Conservation (phyloP, 2,329 filamentous ascomycete species). For the Sporothrix variecibatus region DNA sequence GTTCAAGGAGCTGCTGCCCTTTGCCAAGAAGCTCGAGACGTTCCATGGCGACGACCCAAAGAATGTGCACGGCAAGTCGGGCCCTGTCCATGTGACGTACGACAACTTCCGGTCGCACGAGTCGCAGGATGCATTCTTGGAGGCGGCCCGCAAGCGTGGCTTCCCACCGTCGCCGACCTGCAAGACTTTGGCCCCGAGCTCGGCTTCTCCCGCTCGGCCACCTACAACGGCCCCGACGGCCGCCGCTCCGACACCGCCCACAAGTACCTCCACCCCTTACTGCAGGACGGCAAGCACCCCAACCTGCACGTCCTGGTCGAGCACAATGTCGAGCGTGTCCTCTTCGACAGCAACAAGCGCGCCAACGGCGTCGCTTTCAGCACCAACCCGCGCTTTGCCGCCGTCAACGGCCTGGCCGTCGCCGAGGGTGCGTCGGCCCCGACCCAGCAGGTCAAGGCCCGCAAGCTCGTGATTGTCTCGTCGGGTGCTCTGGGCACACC, state of each 20-base stretch:
- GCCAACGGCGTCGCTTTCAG: constrained; percentile 55
- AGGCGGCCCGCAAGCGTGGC: neutral
- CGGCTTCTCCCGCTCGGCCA: neutral
- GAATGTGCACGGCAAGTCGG: constrained; percentile 46
- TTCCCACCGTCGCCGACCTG: neutral
- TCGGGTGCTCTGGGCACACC: constrained; percentile 57
- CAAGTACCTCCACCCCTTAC: constrained; percentile 37
- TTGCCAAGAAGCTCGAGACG: constrained; percentile 48
- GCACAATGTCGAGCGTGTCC: constrained; percentile 45
- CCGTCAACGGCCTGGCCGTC: neutral
- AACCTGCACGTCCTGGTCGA: constrained; percentile 40
- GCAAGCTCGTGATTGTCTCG: constrained; percentile 54
- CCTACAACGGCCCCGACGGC: neutral
- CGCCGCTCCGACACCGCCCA: constrained; percentile 40
- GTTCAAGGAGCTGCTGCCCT: constrained; percentile 45
- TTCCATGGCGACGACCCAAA: constrained; percentile 46
- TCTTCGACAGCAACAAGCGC: constrained; percentile 47
- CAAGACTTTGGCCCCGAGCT: constrained; percentile 6
- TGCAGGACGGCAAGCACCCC: constrained; percentile 35
- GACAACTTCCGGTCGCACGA: neutral
- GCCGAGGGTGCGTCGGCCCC: constrained; percentile 37
- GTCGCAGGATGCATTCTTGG: neutral
- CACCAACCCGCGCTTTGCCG: constrained; percentile 32
- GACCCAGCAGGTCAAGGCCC: constrained; percentile 45
- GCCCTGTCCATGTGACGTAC: constrained; percentile 35